Evolutionary conservation across 2,329 filamentous ascomycete species (phyloP).

Genomic region (Aspergillus thermomutatus): DNA sequence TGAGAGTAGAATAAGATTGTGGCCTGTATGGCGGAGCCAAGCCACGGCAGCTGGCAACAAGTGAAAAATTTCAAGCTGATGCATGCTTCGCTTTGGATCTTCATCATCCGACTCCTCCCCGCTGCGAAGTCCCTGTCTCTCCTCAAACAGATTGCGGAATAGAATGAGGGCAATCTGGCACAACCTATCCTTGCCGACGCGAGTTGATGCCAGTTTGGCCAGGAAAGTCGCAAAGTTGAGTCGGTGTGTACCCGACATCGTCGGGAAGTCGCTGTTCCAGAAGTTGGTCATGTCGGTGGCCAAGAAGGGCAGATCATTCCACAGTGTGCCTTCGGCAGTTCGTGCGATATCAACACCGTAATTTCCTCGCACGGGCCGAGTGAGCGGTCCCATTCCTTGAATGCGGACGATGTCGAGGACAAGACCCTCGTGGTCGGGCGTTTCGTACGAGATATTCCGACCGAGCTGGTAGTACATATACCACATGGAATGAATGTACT

Average conservation of each 20-base stretch:
- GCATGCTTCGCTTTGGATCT: constrained; percentile 4
- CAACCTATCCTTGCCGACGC: constrained; percentile 16
- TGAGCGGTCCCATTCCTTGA: constrained; percentile 8
- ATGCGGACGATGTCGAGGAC: constrained; percentile 24
- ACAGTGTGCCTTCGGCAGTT: constrained; percentile 20
- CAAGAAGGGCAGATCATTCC: constrained; percentile 23
- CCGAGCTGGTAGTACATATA: constrained; percentile 21
- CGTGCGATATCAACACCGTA: constrained; percentile 21
- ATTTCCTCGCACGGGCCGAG: constrained; percentile 8
- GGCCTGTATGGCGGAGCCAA: constrained; percentile 15
- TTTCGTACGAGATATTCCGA: constrained; percentile 11
- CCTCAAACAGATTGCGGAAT: constrained; percentile 18
- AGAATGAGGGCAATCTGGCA: constrained; percentile 19
- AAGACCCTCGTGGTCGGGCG: constrained; percentile 16
- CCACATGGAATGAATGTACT: constrained; percentile 16
- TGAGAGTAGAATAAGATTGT: constrained; percentile 19
- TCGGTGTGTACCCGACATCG: constrained; percentile 17
- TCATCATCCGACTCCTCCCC: constrained; percentile 15
- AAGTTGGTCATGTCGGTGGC: constrained; percentile 20
- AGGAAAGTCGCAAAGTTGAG: constrained; percentile 20
- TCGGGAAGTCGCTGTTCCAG: constrained; percentile 12
- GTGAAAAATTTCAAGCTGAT: constrained; percentile 11
- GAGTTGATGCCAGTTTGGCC: constrained; percentile 22
- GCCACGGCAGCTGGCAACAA: constrained; percentile 15
- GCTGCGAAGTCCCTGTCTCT: constrained; percentile 7